Percentiles rank a stretch among this genome's conserved stretches.
phyloP scores from a whole-genome alignment of 2,329 filamentous ascomycete genomes.

The Aspergillus persii region DNA sequence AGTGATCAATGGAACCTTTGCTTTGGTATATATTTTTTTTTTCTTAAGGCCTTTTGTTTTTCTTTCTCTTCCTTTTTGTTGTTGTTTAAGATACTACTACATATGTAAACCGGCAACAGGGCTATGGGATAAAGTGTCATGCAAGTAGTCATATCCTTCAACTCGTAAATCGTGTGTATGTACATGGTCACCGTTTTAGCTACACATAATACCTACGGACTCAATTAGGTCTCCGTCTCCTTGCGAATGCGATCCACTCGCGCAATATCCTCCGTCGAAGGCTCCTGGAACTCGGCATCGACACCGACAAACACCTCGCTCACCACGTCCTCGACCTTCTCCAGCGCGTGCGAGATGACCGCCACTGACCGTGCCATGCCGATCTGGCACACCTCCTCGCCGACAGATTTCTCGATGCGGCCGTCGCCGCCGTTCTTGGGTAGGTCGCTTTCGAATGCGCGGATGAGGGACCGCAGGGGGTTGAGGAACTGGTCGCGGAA shows the following conservation, averaged over 20 bases:
- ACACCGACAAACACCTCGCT: conserved; percentile 28
- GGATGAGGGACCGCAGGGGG: conserved; percentile 33
- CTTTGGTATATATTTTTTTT: not conserved
- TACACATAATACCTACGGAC: not conserved
- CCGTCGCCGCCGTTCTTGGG: conserved; percentile 36
- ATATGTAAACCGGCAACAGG: too few species aligned
- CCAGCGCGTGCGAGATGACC: conserved; percentile 30
- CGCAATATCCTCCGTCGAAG: conserved; percentile 30
- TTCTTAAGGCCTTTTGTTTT: too few species aligned
- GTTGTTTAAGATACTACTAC: too few species aligned
- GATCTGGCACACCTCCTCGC: conserved; percentile 32
- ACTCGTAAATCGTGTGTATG: not conserved
- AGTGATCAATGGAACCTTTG: not conserved
- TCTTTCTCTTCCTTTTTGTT: too few species aligned
- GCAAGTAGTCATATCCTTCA: not conserved
- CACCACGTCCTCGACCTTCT: conserved; percentile 36
- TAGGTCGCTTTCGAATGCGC: conserved; percentile 32
- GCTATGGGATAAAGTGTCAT: too few species aligned
- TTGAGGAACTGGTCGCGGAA: conserved; percentile 33
- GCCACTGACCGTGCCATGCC: conserved; percentile 38
- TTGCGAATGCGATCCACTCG: conserved; percentile 27
- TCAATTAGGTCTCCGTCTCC: conserved; percentile 15
- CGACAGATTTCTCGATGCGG: conserved; percentile 33
- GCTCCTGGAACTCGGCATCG: conserved; percentile 27
- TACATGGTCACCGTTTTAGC: not conserved